phyloP scores from a whole-genome alignment of 192 early-diverging fungal genomes.

The Entophlyctis helioformis region DNA sequence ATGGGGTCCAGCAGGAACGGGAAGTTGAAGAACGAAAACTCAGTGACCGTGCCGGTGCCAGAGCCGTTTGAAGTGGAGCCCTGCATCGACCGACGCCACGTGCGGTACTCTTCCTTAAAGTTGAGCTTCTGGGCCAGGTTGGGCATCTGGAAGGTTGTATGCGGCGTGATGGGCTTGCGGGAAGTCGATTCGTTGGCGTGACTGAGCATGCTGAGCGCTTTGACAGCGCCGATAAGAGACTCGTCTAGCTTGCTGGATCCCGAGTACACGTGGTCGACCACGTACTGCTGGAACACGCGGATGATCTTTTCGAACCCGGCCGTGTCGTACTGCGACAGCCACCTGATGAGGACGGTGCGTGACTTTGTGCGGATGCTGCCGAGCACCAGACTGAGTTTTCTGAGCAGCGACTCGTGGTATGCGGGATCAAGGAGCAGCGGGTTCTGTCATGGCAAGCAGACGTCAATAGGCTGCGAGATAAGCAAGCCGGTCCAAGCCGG shows the following conservation, averaged over 20 bases:
- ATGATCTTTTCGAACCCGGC: slow-evolving; percentile 27
- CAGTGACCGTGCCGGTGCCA: slow-evolving; percentile 9
- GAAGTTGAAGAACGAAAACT: slow-evolving; percentile 60
- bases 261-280: slow-evolving; percentile 33
- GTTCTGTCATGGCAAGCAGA: slow-evolving; percentile 29
- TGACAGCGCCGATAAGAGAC: slow-evolving; percentile 35
- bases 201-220: slow-evolving; percentile 34
- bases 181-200: slow-evolving; percentile 41
- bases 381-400: slow-evolving; percentile 26
- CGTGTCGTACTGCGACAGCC: slow-evolving; percentile 36
- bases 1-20: slow-evolving; percentile 59
- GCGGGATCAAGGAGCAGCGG: slow-evolving; percentile 34
- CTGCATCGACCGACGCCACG: slow-evolving; percentile 46
- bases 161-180: slow-evolving; percentile 18
- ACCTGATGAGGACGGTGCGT: slow-evolving; percentile 21
- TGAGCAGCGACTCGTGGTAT: slow-evolving; percentile 33
- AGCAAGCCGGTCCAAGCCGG: background rate
- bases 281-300: slow-evolving; percentile 31
- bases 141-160: slow-evolving; percentile 32
- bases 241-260: slow-evolving; percentile 22
- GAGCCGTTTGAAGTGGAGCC: too few relatives aligned
- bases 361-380: slow-evolving; percentile 21
- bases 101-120: slow-evolving; percentile 68
- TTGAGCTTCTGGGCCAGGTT: slow-evolving; percentile 33
- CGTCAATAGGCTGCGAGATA: background rate